phyloP scores from a whole-genome alignment of 192 early-diverging fungal species.

The Piromyces finnis region DNA sequence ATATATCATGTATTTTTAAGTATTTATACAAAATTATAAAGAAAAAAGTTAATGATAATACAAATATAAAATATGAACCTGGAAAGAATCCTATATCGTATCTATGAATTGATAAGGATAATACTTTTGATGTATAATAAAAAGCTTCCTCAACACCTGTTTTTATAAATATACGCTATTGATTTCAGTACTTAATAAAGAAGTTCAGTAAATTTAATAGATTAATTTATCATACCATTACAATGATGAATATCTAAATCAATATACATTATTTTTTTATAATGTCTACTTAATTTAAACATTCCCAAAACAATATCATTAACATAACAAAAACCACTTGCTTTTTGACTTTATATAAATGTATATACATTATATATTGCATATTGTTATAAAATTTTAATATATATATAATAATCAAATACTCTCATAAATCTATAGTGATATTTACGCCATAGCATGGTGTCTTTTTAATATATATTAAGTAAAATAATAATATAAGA shows the following conservation, averaged over 20 bases:
- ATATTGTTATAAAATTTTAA: no score
- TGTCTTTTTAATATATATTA: not conserved
- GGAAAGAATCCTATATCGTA: not conserved
- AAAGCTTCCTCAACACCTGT: not conserved
- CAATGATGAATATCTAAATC: slow-evolving; percentile 98
- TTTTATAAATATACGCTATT: no score
- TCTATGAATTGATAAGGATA: not conserved
- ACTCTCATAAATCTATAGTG: not conserved
- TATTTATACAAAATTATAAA: no score
- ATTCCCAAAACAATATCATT: slow-evolving; percentile 95
- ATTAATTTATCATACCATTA: slow-evolving; percentile 50
- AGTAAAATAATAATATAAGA: no score
- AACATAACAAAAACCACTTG: slow-evolving; percentile 94
- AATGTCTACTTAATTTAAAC: slow-evolving; percentile 52
- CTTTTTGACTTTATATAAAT: slow-evolving; percentile 18
- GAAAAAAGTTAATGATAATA: no score
- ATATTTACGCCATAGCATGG: not conserved
- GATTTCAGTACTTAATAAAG: no score
- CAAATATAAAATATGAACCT: not conserved
- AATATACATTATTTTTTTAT: slow-evolving; percentile 78
- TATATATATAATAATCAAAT: not conserved
- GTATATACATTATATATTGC: no score
- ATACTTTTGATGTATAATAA: not conserved
- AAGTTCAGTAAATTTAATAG: no score
- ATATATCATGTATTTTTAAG: no score